Evolutionary conservation across 2,329 filamentous ascomycete species (phyloP).

Genomic region (Elsinoe arachidis): DNA sequence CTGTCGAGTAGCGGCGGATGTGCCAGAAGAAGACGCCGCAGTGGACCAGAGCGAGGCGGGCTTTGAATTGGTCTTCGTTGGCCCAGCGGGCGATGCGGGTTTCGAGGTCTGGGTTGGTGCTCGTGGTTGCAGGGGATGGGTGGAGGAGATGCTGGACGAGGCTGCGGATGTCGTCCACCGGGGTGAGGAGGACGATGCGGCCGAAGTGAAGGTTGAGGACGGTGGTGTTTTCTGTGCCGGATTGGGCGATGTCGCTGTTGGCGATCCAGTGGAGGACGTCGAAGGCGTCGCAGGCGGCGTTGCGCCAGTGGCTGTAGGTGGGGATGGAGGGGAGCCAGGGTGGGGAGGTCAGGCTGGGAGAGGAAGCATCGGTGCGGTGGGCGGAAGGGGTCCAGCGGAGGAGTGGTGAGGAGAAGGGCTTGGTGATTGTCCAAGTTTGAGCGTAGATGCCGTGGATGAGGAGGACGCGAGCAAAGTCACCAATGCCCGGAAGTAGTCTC

Average conservation of each 20-base stretch:
- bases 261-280: slow-evolving; percentile 53
- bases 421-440: slow-evolving; percentile 41
- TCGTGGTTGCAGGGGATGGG: neutral
- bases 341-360: neutral
- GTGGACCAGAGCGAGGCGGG: slow-evolving; percentile 45
- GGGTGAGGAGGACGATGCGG: slow-evolving; percentile 43
- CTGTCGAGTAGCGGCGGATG: slow-evolving; percentile 41
- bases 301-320: slow-evolving; percentile 41
- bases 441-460: slow-evolving; percentile 43
- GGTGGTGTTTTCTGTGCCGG: slow-evolving; percentile 46
- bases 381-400: slow-evolving; percentile 28
- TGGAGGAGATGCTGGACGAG: slow-evolving; percentile 25
- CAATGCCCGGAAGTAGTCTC: slow-evolving; percentile 33
- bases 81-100: slow-evolving; percentile 39
- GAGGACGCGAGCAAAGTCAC: slow-evolving; percentile 42
- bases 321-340: slow-evolving; percentile 42
- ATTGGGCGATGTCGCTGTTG: slow-evolving; percentile 42
- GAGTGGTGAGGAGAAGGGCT: slow-evolving; percentile 38
- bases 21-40: slow-evolving; percentile 46
- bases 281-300: slow-evolving; percentile 40
- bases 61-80: slow-evolving; percentile 46
- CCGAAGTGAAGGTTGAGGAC: slow-evolving; percentile 48
- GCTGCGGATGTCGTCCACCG: slow-evolving; percentile 37
- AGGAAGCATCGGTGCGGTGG: neutral
- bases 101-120: neutral